Conservation (phyloP, 176 grass and related monocot genomes). For the Urochloa ruziziensis region DNA sequence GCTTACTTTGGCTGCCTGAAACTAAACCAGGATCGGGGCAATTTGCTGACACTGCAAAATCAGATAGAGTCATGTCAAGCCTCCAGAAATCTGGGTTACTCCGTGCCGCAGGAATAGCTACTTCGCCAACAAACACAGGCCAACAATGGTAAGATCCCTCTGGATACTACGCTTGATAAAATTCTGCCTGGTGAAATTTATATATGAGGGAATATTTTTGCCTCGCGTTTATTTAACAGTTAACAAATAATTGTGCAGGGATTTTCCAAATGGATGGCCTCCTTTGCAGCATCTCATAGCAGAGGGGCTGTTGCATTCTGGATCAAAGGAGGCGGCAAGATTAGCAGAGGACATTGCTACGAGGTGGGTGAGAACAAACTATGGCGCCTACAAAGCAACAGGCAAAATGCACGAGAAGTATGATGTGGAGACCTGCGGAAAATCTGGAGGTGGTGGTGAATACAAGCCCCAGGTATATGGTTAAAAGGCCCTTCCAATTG, state of each 20-base stretch:
- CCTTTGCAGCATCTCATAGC: conserved; percentile 86
- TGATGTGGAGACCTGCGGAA: conserved; percentile 62
- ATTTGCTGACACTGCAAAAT: conserved; percentile 31
- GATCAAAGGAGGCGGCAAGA: conserved; percentile 49
- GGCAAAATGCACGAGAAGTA: conserved; percentile 91
- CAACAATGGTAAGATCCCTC: conserved; percentile 76
- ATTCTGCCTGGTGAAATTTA: neutral
- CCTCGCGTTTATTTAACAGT: neutral
- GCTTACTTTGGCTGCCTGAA: conserved; percentile 11
- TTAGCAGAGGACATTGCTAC: conserved; percentile 73
- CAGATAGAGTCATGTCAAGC: conserved; percentile 56
- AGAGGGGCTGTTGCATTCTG: conserved; percentile 59
- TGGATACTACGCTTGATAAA: conserved; percentile 7
- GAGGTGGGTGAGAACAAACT: conserved; percentile 94
- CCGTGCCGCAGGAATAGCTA: conserved; percentile 68
- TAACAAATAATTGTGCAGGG: conserved; percentile 50
- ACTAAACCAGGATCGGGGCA: conserved; percentile 25
- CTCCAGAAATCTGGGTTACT: conserved; percentile 74
- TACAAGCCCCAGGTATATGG: conserved; percentile 97
- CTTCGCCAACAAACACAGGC: conserved; percentile 69
- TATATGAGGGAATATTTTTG: neutral
- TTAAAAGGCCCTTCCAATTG: too few species aligned
- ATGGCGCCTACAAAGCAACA: conserved; percentile 60
- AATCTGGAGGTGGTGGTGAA: conserved; percentile 74
- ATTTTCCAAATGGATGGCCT: conserved; percentile 95